Evolutionary conservation across 2,329 filamentous ascomycete genomes (phyloP), one percentile per base, ranked within the genome.

Genomic region (Colletotrichum theobromicola): DNA sequence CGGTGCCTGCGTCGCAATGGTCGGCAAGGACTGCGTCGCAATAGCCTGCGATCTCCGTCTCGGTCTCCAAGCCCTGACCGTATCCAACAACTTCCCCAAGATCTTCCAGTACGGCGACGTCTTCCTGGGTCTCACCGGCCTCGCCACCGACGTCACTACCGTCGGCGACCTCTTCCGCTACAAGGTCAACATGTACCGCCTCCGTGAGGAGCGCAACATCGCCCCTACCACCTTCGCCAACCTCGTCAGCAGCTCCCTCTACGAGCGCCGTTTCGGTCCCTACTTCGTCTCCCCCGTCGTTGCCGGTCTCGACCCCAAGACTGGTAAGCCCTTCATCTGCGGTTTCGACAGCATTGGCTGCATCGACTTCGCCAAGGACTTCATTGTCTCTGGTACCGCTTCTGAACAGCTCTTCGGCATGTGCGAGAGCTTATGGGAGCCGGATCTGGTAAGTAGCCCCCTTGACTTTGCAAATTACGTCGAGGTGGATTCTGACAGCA

Each of bases 61-160:
- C 79, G 97, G 97, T 81, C 93, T 98, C 83, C 97, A 99, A 88
- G 91, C 97, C 83, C 91, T 99, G 83, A 99, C 97, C 77, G 94
- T 99, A 75, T 98, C 95, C 85, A 99, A 99, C 93, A 97, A 98
- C 93, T 98, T 98, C 90, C 97, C 97, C 88, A 99, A 99, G 90
- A 95, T 99, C 90, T 98, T 98, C 92, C 93, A 94, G 86, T 98
- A 98, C 90, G 95, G 95, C 82, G 95, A 96, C 82, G 95, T 97
- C 81, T 98, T 97, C 87, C 94, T 99, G 42, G 97, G 97, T 71
- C 93, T 99, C 76, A 98, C 97, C 6, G 97, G 97, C 70, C 94
- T 99, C 66, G 97, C 97, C 76, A 99, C 97, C 80, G 97, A 99
- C 85, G 95, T 99, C 78, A 92, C 91, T 78, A 98, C 96, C 79